These are phyloP conservation scores for Porphyra umbilicalis DNA, from an alignment of 31 red algal species.

Conservation along the genomic window DNA sequence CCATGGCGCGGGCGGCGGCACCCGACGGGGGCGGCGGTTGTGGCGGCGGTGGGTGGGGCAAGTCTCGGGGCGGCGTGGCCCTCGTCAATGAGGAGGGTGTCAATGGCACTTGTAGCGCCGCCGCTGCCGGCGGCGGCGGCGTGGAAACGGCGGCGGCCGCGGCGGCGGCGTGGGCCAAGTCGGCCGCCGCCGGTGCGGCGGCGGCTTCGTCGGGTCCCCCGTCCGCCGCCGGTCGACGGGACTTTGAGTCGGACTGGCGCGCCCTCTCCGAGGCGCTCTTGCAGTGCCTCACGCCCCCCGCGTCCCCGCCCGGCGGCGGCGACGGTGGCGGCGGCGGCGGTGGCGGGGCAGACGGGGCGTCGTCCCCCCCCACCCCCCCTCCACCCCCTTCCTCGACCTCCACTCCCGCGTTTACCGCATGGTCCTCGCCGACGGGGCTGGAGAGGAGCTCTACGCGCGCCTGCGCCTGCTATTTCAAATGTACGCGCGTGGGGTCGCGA, in stretches of 20 bases:
- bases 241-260: background rate
- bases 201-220: background rate
- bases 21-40: too few relatives aligned
- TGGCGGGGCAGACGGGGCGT: background rate
- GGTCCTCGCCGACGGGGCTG: background rate
- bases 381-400: background rate
- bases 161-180: background rate
- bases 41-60: too few relatives aligned
- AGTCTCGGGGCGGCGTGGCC: too few relatives aligned
- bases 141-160: background rate
- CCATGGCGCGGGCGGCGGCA: background rate
- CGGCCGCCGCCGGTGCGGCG: background rate
- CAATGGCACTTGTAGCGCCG: background rate
- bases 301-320: background rate
- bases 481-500: background rate
- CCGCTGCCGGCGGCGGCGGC: background rate
- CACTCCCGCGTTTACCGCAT: background rate
- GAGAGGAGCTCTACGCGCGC: background rate
- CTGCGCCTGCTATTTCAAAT: background rate
- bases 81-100: too few relatives aligned
- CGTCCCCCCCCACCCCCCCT: background rate
- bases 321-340: background rate
- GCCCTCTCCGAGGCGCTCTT: background rate
- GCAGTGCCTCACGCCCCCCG: background rate
- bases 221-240: background rate